A percentile compares a stretch with the other conserved stretches of the same genome.
Evolutionary conservation across 495 filamentous ascomycete genomes (phyloP).

Genomic region (Cercophora samala): DNA sequence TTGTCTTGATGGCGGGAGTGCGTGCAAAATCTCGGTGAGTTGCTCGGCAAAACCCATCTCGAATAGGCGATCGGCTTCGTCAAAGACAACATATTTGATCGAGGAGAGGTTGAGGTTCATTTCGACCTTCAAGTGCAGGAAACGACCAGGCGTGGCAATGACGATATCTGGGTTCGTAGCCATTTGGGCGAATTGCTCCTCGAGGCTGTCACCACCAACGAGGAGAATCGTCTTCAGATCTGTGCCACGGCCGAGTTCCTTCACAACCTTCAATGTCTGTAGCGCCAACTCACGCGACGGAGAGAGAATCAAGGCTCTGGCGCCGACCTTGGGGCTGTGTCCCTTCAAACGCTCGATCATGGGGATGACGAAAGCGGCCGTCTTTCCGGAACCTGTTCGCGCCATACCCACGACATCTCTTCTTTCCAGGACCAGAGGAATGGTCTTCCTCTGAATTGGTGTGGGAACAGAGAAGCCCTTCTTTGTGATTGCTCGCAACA

Average conservation of each 20-base stretch:
- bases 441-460: slow-evolving; percentile 94
- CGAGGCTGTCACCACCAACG: slow-evolving; percentile 90
- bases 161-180: slow-evolving; percentile 91
- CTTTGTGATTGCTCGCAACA: slow-evolving; percentile 83
- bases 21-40: slow-evolving; percentile 86
- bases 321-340: slow-evolving; percentile 82
- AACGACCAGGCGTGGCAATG: slow-evolving; percentile 93
- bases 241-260: slow-evolving; percentile 85
- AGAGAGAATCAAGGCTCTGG: slow-evolving; percentile 80
- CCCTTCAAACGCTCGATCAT: slow-evolving; percentile 92
- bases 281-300: slow-evolving; percentile 90
- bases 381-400: slow-evolving; percentile 93
- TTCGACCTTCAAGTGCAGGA: slow-evolving; percentile 92
- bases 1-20: slow-evolving; percentile 77
- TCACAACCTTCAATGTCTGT: slow-evolving; percentile 93
- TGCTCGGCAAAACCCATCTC: slow-evolving; percentile 97
- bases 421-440: slow-evolving; percentile 82
- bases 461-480: slow-evolving; percentile 96
- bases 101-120: slow-evolving; percentile 86
- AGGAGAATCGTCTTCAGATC: slow-evolving; percentile 84
- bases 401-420: slow-evolving; percentile 98
- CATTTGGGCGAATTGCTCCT: slow-evolving; percentile 95
- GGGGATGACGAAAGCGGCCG: slow-evolving; percentile 94
- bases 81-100: slow-evolving; percentile 88
- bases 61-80: slow-evolving; percentile 94